Evolutionary conservation across 345 rosid species (phyloP).

Genomic region (Lepidium sativum): DNA sequence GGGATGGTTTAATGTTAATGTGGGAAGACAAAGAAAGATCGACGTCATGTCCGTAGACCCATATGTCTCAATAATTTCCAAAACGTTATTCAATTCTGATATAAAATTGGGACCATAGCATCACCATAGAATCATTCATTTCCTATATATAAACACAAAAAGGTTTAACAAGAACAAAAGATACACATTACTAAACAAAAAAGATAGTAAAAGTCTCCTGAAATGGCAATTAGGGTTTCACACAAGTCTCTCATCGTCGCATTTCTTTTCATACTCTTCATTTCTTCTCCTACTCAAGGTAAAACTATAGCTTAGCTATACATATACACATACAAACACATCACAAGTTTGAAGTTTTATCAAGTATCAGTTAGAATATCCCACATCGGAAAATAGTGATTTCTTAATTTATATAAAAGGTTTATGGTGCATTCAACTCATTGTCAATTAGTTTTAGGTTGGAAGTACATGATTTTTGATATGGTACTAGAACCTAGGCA

Average conservation of each 20-base stretch:
- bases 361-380: too few species aligned
- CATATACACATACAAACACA: not conserved
- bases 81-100: conserved; percentile 20
- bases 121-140: conserved; percentile 23
- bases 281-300: conserved; percentile 20
- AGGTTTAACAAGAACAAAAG: conserved; percentile 1
- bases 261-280: conserved; percentile 21
- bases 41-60: conserved; percentile 26
- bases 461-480: too few species aligned
- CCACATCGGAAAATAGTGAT: too few species aligned
- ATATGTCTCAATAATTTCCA: conserved; percentile 28
- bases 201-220: not conserved
- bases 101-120: conserved; percentile 21
- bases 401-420: too few species aligned
- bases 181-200: not conserved
- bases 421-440: too few species aligned
- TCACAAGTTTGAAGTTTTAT: not conserved
- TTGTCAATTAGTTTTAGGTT: too few species aligned
- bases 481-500: too few species aligned
- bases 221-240: conserved; percentile 30
- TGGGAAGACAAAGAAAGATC: conserved; percentile 23
- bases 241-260: conserved; percentile 16
- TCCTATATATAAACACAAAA: conserved; percentile 29
- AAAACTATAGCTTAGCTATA: conserved; percentile 1
- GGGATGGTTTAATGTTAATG: conserved; percentile 17